Evolutionary conservation across 1,284 basidiomycete genomes (phyloP), one percentile per base, ranked within the genome.

Genomic region (Somion occarium): DNA sequence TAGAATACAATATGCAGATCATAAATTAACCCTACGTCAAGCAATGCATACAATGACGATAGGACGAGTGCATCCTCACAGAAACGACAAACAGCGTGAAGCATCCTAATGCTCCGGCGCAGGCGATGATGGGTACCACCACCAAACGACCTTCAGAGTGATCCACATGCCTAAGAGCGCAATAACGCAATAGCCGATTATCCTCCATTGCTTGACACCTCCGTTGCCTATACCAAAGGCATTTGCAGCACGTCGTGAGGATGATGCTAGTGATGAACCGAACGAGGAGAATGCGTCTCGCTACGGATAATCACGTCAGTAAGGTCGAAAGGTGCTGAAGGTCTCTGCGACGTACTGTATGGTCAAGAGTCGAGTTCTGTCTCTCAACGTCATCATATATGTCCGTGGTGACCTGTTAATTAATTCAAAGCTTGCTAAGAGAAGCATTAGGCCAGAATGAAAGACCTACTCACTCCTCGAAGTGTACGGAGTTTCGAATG

Each of bases 401-500:
- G 69, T 93, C 83, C 18, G 83, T 82, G 3, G 87, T 92, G 23
- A 92, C 76, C 88, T 90, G 49, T 48, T 38, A 51, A 23, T 26
- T 50, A 9, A 55, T 26, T 13, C 5, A 37, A 46, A 13, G 38
- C 20, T 38, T 22, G 15, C 25, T 38, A 12, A n/a, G 22, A 30
- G 30, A 44, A 51, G 49, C 46, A 38, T 51, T 22, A 41, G 20
- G 15, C 5, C n/a, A 49, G 46, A 19, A 38, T 19, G 37, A 9
- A 51, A 59, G 34, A n/a, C 23, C 34, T 34, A 66, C 79, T 59
- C 66, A 91, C 89, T 12, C 85, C 84, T 56, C 88, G 80, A 42
- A 91, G 63, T 23, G 84, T 85, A 41, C 88, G 78, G 46, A 91
- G 79, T 65, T 92, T 91, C 7, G 85, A 80, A 63, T 91, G 88